phyloP scores from a whole-genome alignment of 140 eudicot species.

The Senecio squalidus region DNA sequence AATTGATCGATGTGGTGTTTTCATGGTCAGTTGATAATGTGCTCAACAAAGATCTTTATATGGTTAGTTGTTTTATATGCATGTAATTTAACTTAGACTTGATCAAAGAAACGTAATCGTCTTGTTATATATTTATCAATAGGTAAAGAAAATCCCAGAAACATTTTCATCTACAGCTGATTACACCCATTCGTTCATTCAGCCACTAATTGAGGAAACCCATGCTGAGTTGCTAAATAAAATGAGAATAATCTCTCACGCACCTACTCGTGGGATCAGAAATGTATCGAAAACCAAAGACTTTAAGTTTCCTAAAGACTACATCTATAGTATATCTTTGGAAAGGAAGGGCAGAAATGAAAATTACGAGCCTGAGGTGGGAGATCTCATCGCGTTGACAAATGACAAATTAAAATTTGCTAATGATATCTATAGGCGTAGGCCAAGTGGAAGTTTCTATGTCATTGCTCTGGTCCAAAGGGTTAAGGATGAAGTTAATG shows the following conservation, averaged over 20 bases:
- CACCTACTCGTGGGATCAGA: slow-evolving; percentile 24
- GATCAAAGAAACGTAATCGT: not conserved
- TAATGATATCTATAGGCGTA: slow-evolving; percentile 7
- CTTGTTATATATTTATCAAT: not conserved
- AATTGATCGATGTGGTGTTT: slow-evolving; percentile 35
- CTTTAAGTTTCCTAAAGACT: slow-evolving; percentile 14
- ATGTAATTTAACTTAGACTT: not conserved
- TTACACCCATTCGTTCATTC: slow-evolving; percentile 19
- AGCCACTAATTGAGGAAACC: slow-evolving; percentile 32
- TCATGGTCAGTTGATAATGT: slow-evolving; percentile 54
- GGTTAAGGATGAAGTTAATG: slow-evolving; percentile 7
- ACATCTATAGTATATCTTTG: slow-evolving; percentile 7
- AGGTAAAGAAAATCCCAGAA: slow-evolving; percentile 22
- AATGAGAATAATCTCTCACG: slow-evolving; percentile 12
- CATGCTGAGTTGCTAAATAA: slow-evolving; percentile 24
- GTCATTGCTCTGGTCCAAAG: slow-evolving; percentile 37
- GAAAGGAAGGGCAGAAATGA: slow-evolving; percentile 7
- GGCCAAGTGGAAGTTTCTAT: slow-evolving; percentile 7
- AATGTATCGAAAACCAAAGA: not conserved
- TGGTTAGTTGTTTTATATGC: slow-evolving; percentile 28
- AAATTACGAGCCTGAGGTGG: slow-evolving; percentile 31
- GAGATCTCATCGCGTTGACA: slow-evolving; percentile 34
- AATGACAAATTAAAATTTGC: slow-evolving; percentile 10
- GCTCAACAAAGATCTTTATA: slow-evolving; percentile 34
- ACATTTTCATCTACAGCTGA: slow-evolving; percentile 18